Evolutionary conservation across 768 basidiomycete species (phyloP).

Genomic region (Lactifluus volemus): DNA sequence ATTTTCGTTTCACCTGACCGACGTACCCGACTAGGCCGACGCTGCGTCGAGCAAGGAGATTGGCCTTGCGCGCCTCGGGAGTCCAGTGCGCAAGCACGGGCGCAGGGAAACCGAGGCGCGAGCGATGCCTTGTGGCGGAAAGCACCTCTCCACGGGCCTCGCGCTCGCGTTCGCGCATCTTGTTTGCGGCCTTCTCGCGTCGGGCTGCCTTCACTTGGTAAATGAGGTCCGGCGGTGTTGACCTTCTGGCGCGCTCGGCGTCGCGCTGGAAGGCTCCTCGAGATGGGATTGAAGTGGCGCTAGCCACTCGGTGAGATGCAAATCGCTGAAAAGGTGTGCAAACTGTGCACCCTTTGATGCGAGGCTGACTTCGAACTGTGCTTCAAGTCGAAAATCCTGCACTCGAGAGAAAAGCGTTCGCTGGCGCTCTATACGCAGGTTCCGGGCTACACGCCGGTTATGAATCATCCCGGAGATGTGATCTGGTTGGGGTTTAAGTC

Average conservation of each 20-base stretch:
- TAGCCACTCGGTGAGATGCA: slow-evolving; percentile 24
- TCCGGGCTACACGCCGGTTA: slow-evolving; percentile 36
- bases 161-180: slow-evolving; percentile 50
- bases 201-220: slow-evolving; percentile 46
- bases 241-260: slow-evolving; percentile 31
- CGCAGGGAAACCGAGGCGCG: slow-evolving; percentile 53
- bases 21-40: slow-evolving; percentile 65
- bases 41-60: slow-evolving; percentile 40
- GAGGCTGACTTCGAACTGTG: slow-evolving; percentile 30
- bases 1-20: slow-evolving; percentile 48
- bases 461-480: slow-evolving; percentile 65
- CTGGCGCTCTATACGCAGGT: slow-evolving; percentile 34
- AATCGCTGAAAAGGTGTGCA: slow-evolving; percentile 21
- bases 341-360: slow-evolving; percentile 6
- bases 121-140: slow-evolving; percentile 36
- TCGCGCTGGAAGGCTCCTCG: slow-evolving; percentile 32
- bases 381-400: slow-evolving; percentile 31
- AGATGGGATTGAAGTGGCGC: slow-evolving; percentile 29
- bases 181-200: slow-evolving; percentile 51
- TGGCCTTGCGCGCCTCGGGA: slow-evolving; percentile 36
- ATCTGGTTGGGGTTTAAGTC: slow-evolving; percentile 70
- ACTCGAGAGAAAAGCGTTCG: slow-evolving; percentile 28
- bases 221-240: slow-evolving; percentile 43
- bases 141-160: slow-evolving; percentile 59
- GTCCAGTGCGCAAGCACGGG: slow-evolving; percentile 48